These are phyloP conservation scores for Austroboletus festivus DNA, from an alignment of 768 basidiomycete species.

Conservation along the genomic window DNA sequence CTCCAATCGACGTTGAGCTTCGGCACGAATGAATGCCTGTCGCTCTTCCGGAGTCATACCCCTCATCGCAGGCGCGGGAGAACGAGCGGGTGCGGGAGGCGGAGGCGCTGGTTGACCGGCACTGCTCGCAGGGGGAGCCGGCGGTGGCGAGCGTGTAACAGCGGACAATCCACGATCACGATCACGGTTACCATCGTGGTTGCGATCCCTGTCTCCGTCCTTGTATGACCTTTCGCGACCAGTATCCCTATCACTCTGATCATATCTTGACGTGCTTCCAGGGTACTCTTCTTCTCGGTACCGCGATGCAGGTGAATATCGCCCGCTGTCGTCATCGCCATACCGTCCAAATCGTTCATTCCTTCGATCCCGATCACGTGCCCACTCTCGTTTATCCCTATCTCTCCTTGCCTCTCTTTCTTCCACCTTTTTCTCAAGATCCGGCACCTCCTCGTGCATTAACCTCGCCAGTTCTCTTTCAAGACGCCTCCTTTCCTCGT, in stretches of 20 bases:
- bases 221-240: slow-evolving; percentile 30
- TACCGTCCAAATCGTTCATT: slow-evolving; percentile 79
- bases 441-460: slow-evolving; percentile 89
- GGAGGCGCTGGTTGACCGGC: slow-evolving; percentile 44
- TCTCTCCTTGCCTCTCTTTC: slow-evolving; percentile 73
- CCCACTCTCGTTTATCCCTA: slow-evolving; percentile 75
- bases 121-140: slow-evolving; percentile 39
- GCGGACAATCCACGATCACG: slow-evolving; percentile 36
- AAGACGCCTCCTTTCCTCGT: slow-evolving; percentile 80
- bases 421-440: slow-evolving; percentile 82
- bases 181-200: slow-evolving; percentile 28
- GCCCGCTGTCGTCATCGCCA: slow-evolving; percentile 42
- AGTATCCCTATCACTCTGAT: slow-evolving; percentile 38
- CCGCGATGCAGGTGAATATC: slow-evolving; percentile 32
- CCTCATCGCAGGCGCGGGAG: slow-evolving; percentile 61
- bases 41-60: slow-evolving; percentile 85
- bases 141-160: slow-evolving; percentile 41
- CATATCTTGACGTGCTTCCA: slow-evolving; percentile 37
- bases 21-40: slow-evolving; percentile 67
- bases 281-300: slow-evolving; percentile 47
- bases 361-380: slow-evolving; percentile 73
- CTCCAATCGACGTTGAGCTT: slow-evolving; percentile 79
- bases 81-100: slow-evolving; percentile 50
- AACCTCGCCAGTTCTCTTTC: slow-evolving; percentile 85
- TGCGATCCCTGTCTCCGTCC: slow-evolving; percentile 26